These are phyloP conservation scores for Phytophthora idaei DNA, from an alignment of 352 stramenopile genomes.

Conservation along the genomic window DNA sequence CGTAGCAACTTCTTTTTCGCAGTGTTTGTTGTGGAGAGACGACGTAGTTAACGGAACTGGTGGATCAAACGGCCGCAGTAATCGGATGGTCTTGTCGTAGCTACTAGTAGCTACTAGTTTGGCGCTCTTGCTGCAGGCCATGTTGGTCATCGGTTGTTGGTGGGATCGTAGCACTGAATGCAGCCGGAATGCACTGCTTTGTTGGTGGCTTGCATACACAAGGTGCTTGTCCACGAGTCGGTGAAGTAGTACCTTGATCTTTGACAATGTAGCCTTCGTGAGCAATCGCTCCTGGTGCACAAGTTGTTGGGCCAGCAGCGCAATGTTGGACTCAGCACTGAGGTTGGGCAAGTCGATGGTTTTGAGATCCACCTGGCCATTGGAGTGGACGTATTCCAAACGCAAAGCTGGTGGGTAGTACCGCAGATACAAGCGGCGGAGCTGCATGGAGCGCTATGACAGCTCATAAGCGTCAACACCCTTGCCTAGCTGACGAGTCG, in stretches of 20 bases:
- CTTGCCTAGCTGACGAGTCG: slow-evolving; percentile 8
- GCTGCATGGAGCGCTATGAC: slow-evolving; percentile 47
- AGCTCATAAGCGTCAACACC: slow-evolving; percentile 8
- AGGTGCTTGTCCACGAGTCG: slow-evolving; percentile 77
- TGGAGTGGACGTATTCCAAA: slow-evolving; percentile 62
- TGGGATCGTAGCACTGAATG: slow-evolving; percentile 58
- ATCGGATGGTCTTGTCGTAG: slow-evolving; percentile 79
- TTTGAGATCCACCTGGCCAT: slow-evolving; percentile 51
- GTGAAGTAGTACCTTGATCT: slow-evolving; percentile 69
- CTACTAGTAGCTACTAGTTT: slow-evolving; percentile 64
- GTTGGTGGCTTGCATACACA: slow-evolving; percentile 31
- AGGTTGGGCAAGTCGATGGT: slow-evolving; percentile 73
- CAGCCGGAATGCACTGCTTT: slow-evolving; percentile 33
- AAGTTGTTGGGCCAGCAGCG: slow-evolving; percentile 54
- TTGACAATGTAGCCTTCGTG: slow-evolving; percentile 42
- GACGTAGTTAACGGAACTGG: not conserved
- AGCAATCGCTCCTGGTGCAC: slow-evolving; percentile 67
- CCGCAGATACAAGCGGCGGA: slow-evolving; percentile 69
- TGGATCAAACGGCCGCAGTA: slow-evolving; percentile 44
- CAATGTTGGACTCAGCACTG: slow-evolving; percentile 72
- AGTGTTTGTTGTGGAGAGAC: slow-evolving; percentile 13
- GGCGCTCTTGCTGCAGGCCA: slow-evolving; percentile 71
- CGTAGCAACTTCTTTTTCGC: slow-evolving; percentile 37
- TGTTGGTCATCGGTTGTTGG: slow-evolving; percentile 72
- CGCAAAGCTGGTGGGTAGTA: slow-evolving; percentile 76